Evolutionary conservation across 768 basidiomycete genomes (phyloP).

Genomic region (Trametopsis cervina): DNA sequence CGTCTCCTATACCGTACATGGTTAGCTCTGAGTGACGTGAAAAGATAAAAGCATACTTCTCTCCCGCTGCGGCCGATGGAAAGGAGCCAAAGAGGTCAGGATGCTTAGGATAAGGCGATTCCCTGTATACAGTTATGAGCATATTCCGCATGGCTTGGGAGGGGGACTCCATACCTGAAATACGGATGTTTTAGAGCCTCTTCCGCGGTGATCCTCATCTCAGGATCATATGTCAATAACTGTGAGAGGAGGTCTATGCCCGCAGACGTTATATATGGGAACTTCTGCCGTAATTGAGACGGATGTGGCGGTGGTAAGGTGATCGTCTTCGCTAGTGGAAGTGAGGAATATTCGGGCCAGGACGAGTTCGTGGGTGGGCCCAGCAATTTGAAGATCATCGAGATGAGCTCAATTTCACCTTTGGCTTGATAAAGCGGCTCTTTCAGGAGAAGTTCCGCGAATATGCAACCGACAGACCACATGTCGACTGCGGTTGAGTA

Average conservation of each 20-base stretch:
- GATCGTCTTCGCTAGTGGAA: conserved; percentile 80
- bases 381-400: conserved; percentile 91
- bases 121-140: conserved; percentile 37
- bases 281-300: conserved; percentile 75
- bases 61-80: conserved; percentile 93
- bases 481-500: conserved; percentile 96
- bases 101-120: conserved; percentile 93
- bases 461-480: conserved; percentile 99
- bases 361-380: conserved; percentile 83
- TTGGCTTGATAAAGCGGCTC: conserved; percentile 98
- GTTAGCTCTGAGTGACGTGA: neutral
- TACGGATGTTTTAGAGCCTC: conserved; percentile 89
- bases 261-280: conserved; percentile 74
- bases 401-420: conserved; percentile 85
- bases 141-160: neutral
- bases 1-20: conserved; percentile 44
- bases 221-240: conserved; percentile 86
- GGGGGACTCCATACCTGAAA: conserved; percentile 58
- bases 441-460: conserved; percentile 90
- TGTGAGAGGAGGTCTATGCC: conserved; percentile 82
- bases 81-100: conserved; percentile 94
- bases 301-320: conserved; percentile 69
- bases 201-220: conserved; percentile 77
- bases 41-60: conserved; percentile 54
- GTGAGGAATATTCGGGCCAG: conserved; percentile 78